phyloP scores from a whole-genome alignment of 1,284 basidiomycete species.

The Austroboletus rostrupii region DNA sequence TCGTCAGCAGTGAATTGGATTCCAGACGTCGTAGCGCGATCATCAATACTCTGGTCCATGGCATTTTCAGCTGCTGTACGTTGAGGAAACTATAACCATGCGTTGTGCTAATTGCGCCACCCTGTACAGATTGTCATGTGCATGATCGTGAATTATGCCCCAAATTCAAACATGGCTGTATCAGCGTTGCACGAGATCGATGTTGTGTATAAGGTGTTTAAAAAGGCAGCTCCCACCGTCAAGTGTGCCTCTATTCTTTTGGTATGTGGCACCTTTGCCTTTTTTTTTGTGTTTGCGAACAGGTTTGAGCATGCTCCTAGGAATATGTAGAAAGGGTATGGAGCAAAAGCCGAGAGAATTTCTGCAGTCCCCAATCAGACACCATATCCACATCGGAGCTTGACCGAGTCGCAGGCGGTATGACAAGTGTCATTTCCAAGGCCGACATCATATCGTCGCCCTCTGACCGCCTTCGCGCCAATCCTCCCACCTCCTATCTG shows the following conservation, averaged over 20 bases:
- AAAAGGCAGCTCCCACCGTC: slow-evolving; percentile 45
- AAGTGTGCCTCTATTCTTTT: slow-evolving; percentile 47
- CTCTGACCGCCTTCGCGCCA: background rate
- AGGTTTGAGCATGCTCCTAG: slow-evolving; percentile 27
- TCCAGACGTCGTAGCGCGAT: slow-evolving; percentile 41
- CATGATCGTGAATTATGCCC: slow-evolving; percentile 55
- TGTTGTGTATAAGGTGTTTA: slow-evolving; percentile 45
- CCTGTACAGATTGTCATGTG: slow-evolving; percentile 61
- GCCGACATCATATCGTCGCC: slow-evolving; percentile 9
- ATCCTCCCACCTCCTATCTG: background rate
- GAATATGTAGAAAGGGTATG: slow-evolving; percentile 48
- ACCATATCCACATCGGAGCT: slow-evolving; percentile 45
- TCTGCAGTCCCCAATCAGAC: slow-evolving; percentile 34
- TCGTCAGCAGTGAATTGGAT: slow-evolving; percentile 38
- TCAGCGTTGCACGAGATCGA: slow-evolving; percentile 59
- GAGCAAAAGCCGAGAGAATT: slow-evolving; percentile 48
- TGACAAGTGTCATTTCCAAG: slow-evolving; percentile 46
- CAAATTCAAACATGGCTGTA: slow-evolving; percentile 50
- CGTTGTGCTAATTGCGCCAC: background rate
- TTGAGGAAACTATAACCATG: slow-evolving; percentile 7
- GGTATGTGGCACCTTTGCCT: slow-evolving; percentile 34
- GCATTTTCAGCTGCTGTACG: slow-evolving; percentile 58
- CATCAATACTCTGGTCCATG: slow-evolving; percentile 56
- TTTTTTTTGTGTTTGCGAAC: background rate
- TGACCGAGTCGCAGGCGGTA: slow-evolving; percentile 56